Percentiles rank a stretch among this genome's conserved stretches.
phyloP scores from a whole-genome alignment of 257 asterid genomes.

The Solanum sitiens region DNA sequence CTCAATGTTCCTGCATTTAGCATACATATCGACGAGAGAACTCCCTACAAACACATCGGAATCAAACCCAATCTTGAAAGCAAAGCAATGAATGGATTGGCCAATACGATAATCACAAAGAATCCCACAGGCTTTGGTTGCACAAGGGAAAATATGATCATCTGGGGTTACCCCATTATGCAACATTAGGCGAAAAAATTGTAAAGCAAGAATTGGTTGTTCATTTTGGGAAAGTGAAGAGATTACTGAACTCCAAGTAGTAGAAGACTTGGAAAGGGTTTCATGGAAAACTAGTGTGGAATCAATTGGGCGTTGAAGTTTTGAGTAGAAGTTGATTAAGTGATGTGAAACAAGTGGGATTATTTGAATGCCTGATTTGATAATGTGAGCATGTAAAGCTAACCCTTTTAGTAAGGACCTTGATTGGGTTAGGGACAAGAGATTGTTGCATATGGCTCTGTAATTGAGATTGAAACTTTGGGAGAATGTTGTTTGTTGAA shows the following conservation, averaged over 20 bases:
- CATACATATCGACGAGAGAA: slow-evolving; percentile 71
- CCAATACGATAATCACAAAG: slow-evolving; percentile 21
- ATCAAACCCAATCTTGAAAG: slow-evolving; percentile 42
- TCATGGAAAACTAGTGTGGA: slow-evolving; percentile 47
- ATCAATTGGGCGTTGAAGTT: slow-evolving; percentile 42
- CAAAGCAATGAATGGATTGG: slow-evolving; percentile 48
- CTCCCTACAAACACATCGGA: slow-evolving; percentile 66
- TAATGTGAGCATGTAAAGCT: slow-evolving; percentile 48
- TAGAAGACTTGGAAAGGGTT: slow-evolving; percentile 46
- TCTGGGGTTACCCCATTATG: slow-evolving; percentile 26
- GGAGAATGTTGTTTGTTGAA: not conserved
- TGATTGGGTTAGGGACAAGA: slow-evolving; percentile 39
- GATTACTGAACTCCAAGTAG: slow-evolving; percentile 82
- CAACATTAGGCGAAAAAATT: slow-evolving; percentile 43
- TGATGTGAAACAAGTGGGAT: slow-evolving; percentile 63
- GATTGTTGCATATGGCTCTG: slow-evolving; percentile 40
- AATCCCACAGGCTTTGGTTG: slow-evolving; percentile 51
- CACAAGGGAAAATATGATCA: slow-evolving; percentile 59
- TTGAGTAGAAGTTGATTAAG: slow-evolving; percentile 73
- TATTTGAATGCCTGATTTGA: slow-evolving; percentile 48
- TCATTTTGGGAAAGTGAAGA: slow-evolving; percentile 64
- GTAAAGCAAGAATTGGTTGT: slow-evolving; percentile 44
- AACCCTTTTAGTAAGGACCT: slow-evolving; percentile 35
- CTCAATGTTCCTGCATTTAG: slow-evolving; percentile 45
- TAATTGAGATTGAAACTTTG: slow-evolving; percentile 33